Evolutionary conservation across 441 rosid species (phyloP), one percentile per base, ranked within the genome.

Genomic region (Gossypium schwendimanii): DNA sequence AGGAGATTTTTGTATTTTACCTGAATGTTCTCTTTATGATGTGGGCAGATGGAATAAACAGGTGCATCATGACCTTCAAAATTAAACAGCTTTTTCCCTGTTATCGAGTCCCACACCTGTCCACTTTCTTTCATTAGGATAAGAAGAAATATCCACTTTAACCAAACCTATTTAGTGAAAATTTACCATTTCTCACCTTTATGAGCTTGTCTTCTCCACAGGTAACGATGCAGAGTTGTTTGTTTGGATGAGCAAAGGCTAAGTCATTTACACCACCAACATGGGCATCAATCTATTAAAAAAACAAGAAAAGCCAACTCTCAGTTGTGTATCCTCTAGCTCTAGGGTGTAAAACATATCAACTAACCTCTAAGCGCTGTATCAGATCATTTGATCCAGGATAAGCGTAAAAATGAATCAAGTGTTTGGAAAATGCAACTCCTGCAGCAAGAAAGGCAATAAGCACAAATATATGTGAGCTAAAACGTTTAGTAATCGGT

Each of bases 191-290:
- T 44, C 78, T 78, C 59, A 89, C 98, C 93, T 91, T 94, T 78
- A 94, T 88, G 71, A 87, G 78, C 78, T 87, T 91, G 76, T 94
- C 98, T 71, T 92, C 96, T 82, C 97, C 97, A 81, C 98, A 94
- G 28, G 97, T 92, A 71, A 94, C 92, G 26, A 94, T 85, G 75
- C 97, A 92, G 15, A 84, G 76, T 75, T 88, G 93, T 78, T 87
- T 88, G 88, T 84, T 90, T 73, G 91, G 95, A 81, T 83, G 82
- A 76, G 95, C 91, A 83, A 94, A 94, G 77, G 97, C 95, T 76
- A 94, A 79, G 86, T 94, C 98, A 78, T 89, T 94, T 71, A 94
- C 97, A 45, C 89, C 83, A 65, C 98, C 98, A 71, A 26, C 69
- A 84, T 94, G 98, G 23, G 98, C 94, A 45, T 90, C 97, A 82